These are phyloP conservation scores for Penicillium pancosmium DNA, from an alignment of 495 filamentous ascomycete genomes.

Conservation along the genomic window DNA sequence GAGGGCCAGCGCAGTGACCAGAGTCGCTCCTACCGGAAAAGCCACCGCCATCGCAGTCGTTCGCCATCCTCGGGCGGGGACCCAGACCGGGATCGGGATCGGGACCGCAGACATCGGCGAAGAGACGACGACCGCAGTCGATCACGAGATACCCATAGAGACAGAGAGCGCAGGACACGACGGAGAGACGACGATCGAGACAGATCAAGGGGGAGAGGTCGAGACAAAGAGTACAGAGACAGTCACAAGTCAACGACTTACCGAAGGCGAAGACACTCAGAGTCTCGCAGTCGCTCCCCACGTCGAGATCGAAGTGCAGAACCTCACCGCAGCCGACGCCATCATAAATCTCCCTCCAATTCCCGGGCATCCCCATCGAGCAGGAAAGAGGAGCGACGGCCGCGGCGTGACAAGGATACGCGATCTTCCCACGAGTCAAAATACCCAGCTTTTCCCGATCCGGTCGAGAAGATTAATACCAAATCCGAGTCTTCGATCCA, in stretches of 20 bases:
- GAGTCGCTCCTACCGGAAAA: constrained; percentile 31
- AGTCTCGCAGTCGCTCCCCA: constrained; percentile 41
- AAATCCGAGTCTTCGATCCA: neutral
- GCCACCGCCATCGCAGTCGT: constrained; percentile 32
- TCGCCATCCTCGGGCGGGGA: constrained; percentile 23
- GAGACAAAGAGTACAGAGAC: constrained; percentile 22
- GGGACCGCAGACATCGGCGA: constrained; percentile 32
- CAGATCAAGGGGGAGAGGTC: constrained; percentile 19
- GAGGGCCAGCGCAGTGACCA: constrained; percentile 7
- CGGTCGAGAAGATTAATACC: neutral
- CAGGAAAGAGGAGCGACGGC: constrained; percentile 14
- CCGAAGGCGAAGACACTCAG: constrained; percentile 33
- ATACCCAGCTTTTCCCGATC: neutral
- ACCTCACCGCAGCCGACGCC: constrained; percentile 28
- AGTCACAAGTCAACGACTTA: constrained; percentile 18
- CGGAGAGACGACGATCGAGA: constrained; percentile 28
- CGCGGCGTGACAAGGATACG: neutral
- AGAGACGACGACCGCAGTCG: neutral
- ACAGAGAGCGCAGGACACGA: constrained; percentile 23
- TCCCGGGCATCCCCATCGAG: constrained; percentile 35
- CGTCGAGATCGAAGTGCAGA: constrained; percentile 23
- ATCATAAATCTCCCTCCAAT: constrained; percentile 26
- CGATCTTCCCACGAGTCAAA: constrained; percentile 13
- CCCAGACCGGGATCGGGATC: constrained; percentile 3
- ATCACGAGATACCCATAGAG: neutral